Evolutionary conservation across 1,284 basidiomycete species (phyloP), one percentile per base, ranked within the genome.

Genomic region (Ustilago sp.): DNA sequence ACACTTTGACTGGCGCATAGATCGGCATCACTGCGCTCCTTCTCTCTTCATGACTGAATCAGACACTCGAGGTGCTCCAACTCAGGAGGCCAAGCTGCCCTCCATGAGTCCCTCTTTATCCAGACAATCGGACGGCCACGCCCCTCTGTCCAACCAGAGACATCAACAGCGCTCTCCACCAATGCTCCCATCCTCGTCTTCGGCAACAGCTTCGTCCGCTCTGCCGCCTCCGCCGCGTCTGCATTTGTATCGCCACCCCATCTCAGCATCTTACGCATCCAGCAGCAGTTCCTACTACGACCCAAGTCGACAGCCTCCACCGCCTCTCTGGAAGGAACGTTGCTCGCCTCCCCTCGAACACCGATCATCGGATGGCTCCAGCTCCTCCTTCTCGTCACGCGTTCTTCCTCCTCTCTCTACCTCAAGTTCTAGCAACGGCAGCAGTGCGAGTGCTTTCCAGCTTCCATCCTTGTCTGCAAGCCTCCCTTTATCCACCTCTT

Each of bases 231-330:
- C 74, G 15, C 59, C 45, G n/a, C 74, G 69, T 15, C 57, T 77
- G 1, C 63, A 77, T 38, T 77, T 69, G 28, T 77, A 77, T 34
- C 74, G 73, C 31, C 74, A 77, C 31, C 74, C 74, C 59, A 63
- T 76, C 53, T n/a, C 74, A n/a, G 69, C 65, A 41, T 72, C 69
- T 4, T 76, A 72, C 63, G 47, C 64, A 35, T 65, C 65, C 17
- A 56, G 54, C 56, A 68, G 53, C 66, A 56, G 34, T 32, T 50
- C 48, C 28, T 68, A 39, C 45, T 57, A 51, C 28, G 74, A 71
- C 35, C 68, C 62, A 36, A 64, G 36, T 32, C 68, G 68, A 31
- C 64, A 59, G 34, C 50, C 62, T n/a, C 53, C 68, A 51, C 48
- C 74, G 5, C 35, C 71, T 2, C 35, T 65, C 3, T 71, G 74